Evolutionary conservation across 768 basidiomycete species (phyloP).

Genomic region (Tulasnella calospora): DNA sequence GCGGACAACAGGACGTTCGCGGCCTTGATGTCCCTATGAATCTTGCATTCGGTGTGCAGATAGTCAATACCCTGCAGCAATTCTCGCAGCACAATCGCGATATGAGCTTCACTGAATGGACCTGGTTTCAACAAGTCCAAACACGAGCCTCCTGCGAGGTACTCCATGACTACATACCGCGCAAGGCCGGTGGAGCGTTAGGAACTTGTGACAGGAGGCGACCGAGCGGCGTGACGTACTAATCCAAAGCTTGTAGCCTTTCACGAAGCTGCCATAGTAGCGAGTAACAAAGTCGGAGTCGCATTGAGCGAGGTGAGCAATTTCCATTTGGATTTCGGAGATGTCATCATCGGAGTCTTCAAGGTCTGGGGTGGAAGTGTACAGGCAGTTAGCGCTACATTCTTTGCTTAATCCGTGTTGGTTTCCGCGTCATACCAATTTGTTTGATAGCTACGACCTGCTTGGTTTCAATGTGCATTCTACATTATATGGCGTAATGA

Average conservation of each 20-base stretch:
- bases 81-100: constrained; percentile 91
- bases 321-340: constrained; percentile 97
- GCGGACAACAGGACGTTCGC: constrained; percentile 85
- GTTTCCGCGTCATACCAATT: constrained; percentile 59
- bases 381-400: not conserved
- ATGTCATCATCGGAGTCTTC: constrained; percentile 99
- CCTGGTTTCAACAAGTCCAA: constrained; percentile 92
- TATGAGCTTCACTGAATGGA: constrained; percentile 85
- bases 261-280: constrained; percentile 95
- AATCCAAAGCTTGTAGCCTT: constrained; percentile 97
- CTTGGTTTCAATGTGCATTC: constrained; percentile 85
- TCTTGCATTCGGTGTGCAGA: constrained; percentile 91
- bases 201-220: not conserved
- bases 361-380: constrained; percentile 57
- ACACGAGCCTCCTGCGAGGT: constrained; percentile 96
- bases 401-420: not conserved
- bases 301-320: constrained; percentile 90
- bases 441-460: constrained; percentile 98
- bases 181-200: not conserved
- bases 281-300: constrained; percentile 95
- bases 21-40: constrained; percentile 98
- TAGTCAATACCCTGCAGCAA: constrained; percentile 90
- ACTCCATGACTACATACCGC: constrained; percentile 73
- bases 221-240: constrained; percentile 31
- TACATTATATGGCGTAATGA: constrained; percentile 27